Evolutionary conservation across 768 basidiomycete genomes (phyloP), one percentile per base, ranked within the genome.

Genomic region (Termitomyces sp.): DNA sequence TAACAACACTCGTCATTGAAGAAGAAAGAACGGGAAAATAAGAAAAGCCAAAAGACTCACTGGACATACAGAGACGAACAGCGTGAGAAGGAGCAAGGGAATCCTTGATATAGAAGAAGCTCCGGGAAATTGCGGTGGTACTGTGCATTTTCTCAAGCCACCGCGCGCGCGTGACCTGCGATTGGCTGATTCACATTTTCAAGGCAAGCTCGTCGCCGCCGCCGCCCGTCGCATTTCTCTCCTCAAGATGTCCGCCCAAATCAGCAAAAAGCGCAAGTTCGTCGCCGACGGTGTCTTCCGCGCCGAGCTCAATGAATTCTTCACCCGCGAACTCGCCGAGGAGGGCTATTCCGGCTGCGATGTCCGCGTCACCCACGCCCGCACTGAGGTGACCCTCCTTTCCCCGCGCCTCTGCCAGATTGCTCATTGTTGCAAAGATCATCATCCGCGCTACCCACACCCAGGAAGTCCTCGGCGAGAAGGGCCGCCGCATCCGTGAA

Each of bases 341-440:
- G 97, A 99, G 76, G 96, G 96, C 66, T 99, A 98, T 84, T 98
- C 97, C 77, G 97, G 97, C 54, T 99, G 97, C 75, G 97, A 99
- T 77, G 97, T 99, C 73, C 94, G 97, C 69, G 95, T 98, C 60
- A 98, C 97, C 64, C 96, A 98, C 73, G 95, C 96, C 61, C 91
- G 96, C 69, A 99, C 97, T 66, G 97, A 99, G 81, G 91, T 92
- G 70, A 57, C 17, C 45, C 19, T 58, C 26, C 11, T 42, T 47
- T 14, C 17, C 31, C 37, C 31, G 50, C 17, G 31, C 41, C 23
- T 35, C 15, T 14, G 12, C 43, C 38, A 47, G 11, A 17, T 21
- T 21, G 21, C 50, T 60, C 38, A 59, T n/a, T 37, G 21, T 60
- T 33, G 45, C n/a, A 23, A 19, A 94, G 91, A 98, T 99, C 72